phyloP scores from a whole-genome alignment of 2,329 filamentous ascomycete genomes.

The Claviceps maximensis region DNA sequence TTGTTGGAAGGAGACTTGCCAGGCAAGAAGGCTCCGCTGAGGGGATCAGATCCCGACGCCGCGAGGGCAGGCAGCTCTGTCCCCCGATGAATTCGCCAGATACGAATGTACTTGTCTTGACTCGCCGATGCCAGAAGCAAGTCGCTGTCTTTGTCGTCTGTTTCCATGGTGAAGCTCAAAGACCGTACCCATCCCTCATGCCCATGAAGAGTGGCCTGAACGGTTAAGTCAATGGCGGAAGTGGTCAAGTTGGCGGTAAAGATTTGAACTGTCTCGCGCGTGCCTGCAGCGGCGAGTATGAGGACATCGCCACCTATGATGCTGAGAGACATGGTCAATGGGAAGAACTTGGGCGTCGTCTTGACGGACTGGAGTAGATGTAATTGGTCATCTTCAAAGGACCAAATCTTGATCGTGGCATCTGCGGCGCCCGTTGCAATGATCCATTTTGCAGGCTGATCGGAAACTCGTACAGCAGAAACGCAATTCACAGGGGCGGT shows the following conservation, averaged over 20 bases:
- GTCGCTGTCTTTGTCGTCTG: conserved; percentile 41
- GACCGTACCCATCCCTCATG: conserved; percentile 94
- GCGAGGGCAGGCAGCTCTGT: conserved; percentile 47
- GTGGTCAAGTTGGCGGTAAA: conserved; percentile 43
- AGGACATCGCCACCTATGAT: conserved; percentile 41
- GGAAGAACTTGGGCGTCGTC: conserved; percentile 68
- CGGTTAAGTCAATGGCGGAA: conserved; percentile 41
- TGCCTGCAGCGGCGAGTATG: conserved; percentile 75
- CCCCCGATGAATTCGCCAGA: conserved; percentile 76
- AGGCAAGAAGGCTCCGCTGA: conserved; percentile 43
- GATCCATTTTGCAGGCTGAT: conserved; percentile 23
- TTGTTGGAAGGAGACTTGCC: conserved; percentile 79
- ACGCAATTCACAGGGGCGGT: conserved; percentile 63
- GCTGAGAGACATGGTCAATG: conserved; percentile 60
- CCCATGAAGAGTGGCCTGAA: conserved; percentile 66
- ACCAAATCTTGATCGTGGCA: conserved; percentile 60
- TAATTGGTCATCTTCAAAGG: conserved; percentile 34
- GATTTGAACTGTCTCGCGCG: conserved; percentile 68
- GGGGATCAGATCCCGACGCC: conserved; percentile 40
- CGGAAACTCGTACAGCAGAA: conserved; percentile 25
- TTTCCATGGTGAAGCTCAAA: conserved; percentile 62
- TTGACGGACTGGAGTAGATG: conserved; percentile 56
- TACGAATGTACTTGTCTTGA: conserved; percentile 91
- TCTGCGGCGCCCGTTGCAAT: conserved; percentile 74
- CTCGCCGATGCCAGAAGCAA: conserved; percentile 82